phyloP scores from a whole-genome alignment of 2,329 filamentous ascomycete species.

The Leptographium lundbergii region DNA sequence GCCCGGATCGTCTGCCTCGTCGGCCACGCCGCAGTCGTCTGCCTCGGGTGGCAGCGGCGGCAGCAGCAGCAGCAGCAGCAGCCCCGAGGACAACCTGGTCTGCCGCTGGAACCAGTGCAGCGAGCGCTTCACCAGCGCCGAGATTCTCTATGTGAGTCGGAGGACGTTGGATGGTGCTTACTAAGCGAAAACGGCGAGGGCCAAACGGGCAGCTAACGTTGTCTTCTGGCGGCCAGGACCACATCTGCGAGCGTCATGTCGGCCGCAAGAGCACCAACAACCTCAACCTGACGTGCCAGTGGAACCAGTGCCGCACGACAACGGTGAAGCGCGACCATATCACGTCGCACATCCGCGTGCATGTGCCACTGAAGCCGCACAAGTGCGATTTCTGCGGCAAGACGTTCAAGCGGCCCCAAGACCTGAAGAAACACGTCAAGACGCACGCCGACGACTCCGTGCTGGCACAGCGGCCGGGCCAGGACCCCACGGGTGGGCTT shows the following conservation, averaged over 20 bases:
- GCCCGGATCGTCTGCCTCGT: conserved; percentile 32
- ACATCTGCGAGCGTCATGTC: conserved; percentile 96
- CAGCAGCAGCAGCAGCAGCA: background rate
- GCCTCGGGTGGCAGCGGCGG: background rate
- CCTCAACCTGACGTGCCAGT: conserved; percentile 91
- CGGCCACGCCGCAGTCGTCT: conserved; percentile 21
- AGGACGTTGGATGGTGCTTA: background rate
- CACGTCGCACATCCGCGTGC: conserved; percentile 95
- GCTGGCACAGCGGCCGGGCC: conserved; percentile 35
- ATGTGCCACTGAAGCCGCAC: conserved; percentile 97
- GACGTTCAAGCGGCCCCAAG: conserved; percentile 97
- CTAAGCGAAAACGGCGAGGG: no score
- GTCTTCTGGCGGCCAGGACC: conserved; percentile 49
- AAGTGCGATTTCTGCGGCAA: conserved; percentile 99
- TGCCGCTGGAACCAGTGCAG: conserved; percentile 49
- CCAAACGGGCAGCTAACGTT: background rate
- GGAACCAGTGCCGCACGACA: conserved; percentile 90
- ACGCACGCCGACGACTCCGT: conserved; percentile 95
- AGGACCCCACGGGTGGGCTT: conserved; percentile 39
- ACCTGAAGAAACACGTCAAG: conserved; percentile 99
- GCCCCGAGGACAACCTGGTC: conserved; percentile 38
- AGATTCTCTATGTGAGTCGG: conserved; percentile 45
- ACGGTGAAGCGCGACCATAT: conserved; percentile 99
- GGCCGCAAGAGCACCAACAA: conserved; percentile 99
- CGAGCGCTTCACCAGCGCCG: conserved; percentile 44